Evolutionary conservation across 805 yeast genomes (phyloP), one percentile per base, ranked within the genome.

Genomic region (Teunomyces pallodes): DNA sequence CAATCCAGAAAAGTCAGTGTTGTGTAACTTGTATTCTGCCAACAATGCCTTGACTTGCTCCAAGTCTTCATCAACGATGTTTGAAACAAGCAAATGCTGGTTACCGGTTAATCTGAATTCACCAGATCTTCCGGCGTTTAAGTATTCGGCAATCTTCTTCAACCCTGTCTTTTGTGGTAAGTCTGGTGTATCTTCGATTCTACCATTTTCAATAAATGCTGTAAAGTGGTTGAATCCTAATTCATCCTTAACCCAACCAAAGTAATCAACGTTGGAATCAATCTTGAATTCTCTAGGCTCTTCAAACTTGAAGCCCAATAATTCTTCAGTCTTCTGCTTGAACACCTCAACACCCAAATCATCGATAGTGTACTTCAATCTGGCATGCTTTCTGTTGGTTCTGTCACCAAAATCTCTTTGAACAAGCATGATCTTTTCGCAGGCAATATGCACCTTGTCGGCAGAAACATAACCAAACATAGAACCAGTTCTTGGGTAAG

Each of bases 401-500:
- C 98, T 87, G 70, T 91, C 96, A 74, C 98, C 98, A 62, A 80
- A 71, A 66, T 92, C 98, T 69, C 97, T 83, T 77, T 92, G 98
- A 36, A 92, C 91, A 55, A 90, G 74, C 94, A 92, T 86, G 56
- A 92, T 79, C 75, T 88, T 88, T 69, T 92, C 97, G 67, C 96
- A 88, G 16, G 86, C 96, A 45, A 79, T 69, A 52, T 82, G 83
- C 43, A 89, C 77, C 65, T 90, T 80, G 44, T 84, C 91, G 51
- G 75, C 75, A 3, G 81, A 54, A 43, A 84, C 83, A 62, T 73
- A 92, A 26, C 98, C 98, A 55, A 92, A 79, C 69, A 82, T 72
- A 14, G 96, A 85, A 53, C 96, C 98, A 5, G 96, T 82, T 72
- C 98, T 82, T 60, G 98, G 98, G 65, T 92, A 92, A 0, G 98